Conservation (phyloP, 495 filamentous ascomycete species). For the Echria macrotheca region DNA sequence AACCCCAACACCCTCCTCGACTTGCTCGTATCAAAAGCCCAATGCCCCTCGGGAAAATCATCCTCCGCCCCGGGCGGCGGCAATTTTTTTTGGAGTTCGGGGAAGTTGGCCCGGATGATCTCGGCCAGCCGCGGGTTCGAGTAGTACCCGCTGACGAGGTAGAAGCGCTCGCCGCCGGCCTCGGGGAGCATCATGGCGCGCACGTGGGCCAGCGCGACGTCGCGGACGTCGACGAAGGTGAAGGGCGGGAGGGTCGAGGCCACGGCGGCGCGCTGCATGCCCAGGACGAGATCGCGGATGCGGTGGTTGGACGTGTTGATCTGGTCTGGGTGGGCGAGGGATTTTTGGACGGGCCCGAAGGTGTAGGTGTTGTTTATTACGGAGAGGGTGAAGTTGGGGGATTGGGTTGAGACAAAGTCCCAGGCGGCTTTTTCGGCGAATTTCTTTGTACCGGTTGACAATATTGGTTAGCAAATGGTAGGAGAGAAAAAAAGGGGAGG, state of each 20-base stretch:
- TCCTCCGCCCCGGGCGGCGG: slow-evolving; percentile 24
- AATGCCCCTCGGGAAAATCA: slow-evolving; percentile 36
- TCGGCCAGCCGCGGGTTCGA: slow-evolving; percentile 37
- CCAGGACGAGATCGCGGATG: slow-evolving; percentile 35
- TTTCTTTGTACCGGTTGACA: no score
- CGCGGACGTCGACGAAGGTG: slow-evolving; percentile 45
- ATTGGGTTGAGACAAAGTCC: slow-evolving; percentile 30
- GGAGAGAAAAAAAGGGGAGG: no score
- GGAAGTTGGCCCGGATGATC: slow-evolving; percentile 22
- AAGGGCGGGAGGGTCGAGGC: slow-evolving; percentile 38
- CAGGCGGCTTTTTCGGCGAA: slow-evolving; percentile 44
- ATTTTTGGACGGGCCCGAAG: slow-evolving; percentile 39
- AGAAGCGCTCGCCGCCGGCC: slow-evolving; percentile 40
- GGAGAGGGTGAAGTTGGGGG: slow-evolving; percentile 37
- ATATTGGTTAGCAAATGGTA: no score
- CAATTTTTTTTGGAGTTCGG: slow-evolving; percentile 20
- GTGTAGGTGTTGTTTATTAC: slow-evolving; percentile 43
- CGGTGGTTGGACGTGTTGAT: slow-evolving; percentile 47
- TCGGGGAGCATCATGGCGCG: slow-evolving; percentile 32
- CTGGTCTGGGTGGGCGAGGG: slow-evolving; percentile 18
- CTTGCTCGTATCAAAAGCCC: slow-evolving; percentile 32
- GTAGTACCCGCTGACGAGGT: slow-evolving; percentile 38
- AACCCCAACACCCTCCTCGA: slow-evolving; percentile 33
- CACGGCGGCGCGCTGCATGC: slow-evolving; percentile 24
- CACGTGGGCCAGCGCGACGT: slow-evolving; percentile 42